A percentile compares a stretch with the other conserved stretches of the same genome.
Conservation (phyloP, 2,329 filamentous ascomycete genomes). For the Aspergillus sp. region DNA sequence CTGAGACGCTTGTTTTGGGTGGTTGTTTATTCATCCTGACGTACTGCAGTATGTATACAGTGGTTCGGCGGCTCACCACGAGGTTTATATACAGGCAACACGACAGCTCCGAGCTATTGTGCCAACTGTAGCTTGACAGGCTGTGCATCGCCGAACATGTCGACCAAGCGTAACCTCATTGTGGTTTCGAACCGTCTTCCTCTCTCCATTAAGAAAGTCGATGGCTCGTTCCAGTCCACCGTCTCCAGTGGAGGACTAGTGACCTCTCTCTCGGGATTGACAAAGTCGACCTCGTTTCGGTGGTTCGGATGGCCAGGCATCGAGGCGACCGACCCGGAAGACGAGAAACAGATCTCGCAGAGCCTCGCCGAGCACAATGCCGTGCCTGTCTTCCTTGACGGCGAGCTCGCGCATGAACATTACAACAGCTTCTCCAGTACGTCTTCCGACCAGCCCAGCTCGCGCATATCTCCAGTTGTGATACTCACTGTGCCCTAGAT, state of each 20-base stretch:
- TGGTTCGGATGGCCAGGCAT: conserved; percentile 97
- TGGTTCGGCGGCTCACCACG: neutral
- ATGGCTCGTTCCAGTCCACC: conserved; percentile 77
- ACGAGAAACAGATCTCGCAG: conserved; percentile 66
- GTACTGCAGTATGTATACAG: neutral
- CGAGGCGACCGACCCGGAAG: conserved; percentile 71
- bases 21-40: neutral
- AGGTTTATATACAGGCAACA: neutral
- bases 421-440: conserved; percentile 96
- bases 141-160: neutral
- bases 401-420: conserved; percentile 83
- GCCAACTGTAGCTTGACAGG: too few relatives aligned
- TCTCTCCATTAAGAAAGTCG: conserved; percentile 83
- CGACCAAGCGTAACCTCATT: conserved; percentile 42
- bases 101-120: neutral
- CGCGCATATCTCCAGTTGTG: neutral
- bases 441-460: conserved; percentile 23
- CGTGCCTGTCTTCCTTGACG: conserved; percentile 81
- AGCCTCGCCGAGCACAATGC: conserved; percentile 77
- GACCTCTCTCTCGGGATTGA: conserved; percentile 80
- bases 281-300: conserved; percentile 84
- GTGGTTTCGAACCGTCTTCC: conserved; percentile 90
- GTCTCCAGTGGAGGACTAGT: conserved; percentile 92
- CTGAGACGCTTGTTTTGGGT: neutral
- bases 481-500: conserved; percentile 50